Evolutionary conservation across 2,329 filamentous ascomycete genomes (phyloP).

Genomic region (Amauroascus niger): DNA sequence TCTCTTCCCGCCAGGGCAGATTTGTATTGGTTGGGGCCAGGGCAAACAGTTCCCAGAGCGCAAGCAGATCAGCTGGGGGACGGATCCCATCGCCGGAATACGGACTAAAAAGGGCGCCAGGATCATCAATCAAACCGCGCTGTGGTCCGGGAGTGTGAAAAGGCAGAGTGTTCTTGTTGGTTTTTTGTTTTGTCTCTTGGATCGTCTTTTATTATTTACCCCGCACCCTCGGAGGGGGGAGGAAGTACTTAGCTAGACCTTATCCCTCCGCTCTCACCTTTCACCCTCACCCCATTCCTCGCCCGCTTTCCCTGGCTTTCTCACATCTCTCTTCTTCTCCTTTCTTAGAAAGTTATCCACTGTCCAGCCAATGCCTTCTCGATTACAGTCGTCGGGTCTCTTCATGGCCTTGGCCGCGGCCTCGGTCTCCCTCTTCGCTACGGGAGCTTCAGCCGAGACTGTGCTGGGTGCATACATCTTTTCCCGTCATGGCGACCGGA

Average conservation of each 20-base stretch:
- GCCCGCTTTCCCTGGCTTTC: neutral
- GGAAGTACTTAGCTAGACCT: too few species aligned
- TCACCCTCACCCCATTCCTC: neutral
- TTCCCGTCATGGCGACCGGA: slow-evolving; percentile 81
- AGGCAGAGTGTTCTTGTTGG: too few species aligned
- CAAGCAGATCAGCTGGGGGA: neutral
- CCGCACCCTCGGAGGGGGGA: neutral
- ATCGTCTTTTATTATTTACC: neutral
- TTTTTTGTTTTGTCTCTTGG: too few species aligned
- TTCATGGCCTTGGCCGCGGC: slow-evolving; percentile 14
- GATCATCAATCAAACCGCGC: too few species aligned
- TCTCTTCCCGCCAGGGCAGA: neutral
- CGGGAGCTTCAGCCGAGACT: slow-evolving; percentile 46
- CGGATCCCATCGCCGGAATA: neutral
- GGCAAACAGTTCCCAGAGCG: too few species aligned
- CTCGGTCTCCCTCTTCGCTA: slow-evolving; percentile 19
- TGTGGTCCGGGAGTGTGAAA: too few species aligned
- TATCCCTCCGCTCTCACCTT: too few species aligned
- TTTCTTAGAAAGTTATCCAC: neutral
- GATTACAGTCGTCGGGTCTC: neutral
- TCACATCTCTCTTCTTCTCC: neutral
- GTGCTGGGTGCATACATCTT: slow-evolving; percentile 79
- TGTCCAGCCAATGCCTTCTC: slow-evolving; percentile 3
- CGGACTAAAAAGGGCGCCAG: neutral
- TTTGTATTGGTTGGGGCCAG: neutral